phyloP scores from a whole-genome alignment of 2,329 filamentous ascomycete genomes.

The Neonectria faginata region DNA sequence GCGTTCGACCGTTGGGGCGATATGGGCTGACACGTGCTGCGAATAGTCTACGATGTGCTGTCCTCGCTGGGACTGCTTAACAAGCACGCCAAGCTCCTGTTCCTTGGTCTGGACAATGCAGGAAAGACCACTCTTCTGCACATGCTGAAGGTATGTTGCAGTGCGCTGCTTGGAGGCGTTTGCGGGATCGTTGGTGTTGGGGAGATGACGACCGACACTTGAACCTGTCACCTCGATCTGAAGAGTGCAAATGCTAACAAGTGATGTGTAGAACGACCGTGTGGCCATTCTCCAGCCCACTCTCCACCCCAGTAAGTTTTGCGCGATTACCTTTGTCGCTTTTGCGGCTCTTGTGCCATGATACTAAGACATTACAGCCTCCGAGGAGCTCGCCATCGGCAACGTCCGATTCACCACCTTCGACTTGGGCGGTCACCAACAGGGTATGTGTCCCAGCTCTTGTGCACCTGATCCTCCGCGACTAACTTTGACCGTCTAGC shows the following conservation, averaged over 20 bases:
- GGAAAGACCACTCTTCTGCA: conserved; percentile 94
- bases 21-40: conserved; percentile 51
- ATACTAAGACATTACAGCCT: conserved; percentile 65
- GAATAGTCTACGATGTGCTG: conserved; percentile 84
- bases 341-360: not conserved
- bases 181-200: conserved; percentile 11
- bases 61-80: conserved; percentile 89
- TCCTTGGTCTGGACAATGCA: conserved; percentile 93
- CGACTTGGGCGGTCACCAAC: conserved; percentile 92
- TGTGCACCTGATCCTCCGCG: not conserved
- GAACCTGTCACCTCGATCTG: conserved; percentile 9
- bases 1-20: conserved; percentile 22
- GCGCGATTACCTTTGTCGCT: conserved; percentile 5
- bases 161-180: not conserved
- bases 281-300: conserved; percentile 92
- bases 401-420: conserved; percentile 96
- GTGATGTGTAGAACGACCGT: conserved; percentile 78
- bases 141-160: conserved; percentile 85
- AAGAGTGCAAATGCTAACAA: conserved; percentile 40
- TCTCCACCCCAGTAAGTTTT: conserved; percentile 83
- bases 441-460: conserved; percentile 66
- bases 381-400: conserved; percentile 91
- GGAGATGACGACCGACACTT: conserved; percentile 13
- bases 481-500: conserved; percentile 62
- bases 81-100: conserved; percentile 96